Base-by-base conservation (phyloP, 768 basidiomycete species). In the Lentinula raphanica region DNA sequence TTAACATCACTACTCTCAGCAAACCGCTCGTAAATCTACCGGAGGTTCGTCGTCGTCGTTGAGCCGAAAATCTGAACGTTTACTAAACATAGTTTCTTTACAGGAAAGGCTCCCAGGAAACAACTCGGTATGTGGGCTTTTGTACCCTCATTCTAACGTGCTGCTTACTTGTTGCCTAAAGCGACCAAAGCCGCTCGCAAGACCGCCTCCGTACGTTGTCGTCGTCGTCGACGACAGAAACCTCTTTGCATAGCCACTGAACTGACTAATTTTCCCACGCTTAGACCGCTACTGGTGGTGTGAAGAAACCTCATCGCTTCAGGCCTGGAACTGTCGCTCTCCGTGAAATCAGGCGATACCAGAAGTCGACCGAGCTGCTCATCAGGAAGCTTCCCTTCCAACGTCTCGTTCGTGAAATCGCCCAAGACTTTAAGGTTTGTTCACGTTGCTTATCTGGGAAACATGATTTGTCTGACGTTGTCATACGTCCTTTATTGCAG, bases 371-470 rank as follows among this genome's bases (percentile, higher is more conserved):
- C 63, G 96, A 98, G 83, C 88, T 99, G 65, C 86, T 98, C 68
- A 98, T 98, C 83, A 85, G 96, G 79, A 98, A 98, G 87, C 91
- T 98, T 62, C 96, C 96, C 65, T 98, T 98, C 94, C 95, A 98
- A 79, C 85, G 95, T 67, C 86, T 98, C 67, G 95, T 98, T 63
- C 92, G 92, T 81, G 89, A 94, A 77, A 94, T 94, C 65, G 92
- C 92, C n/a, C 92, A 94, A 75, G 92, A 92, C 74, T 94, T 95
- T 84, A 95, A 95, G 87, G 90, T 87, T 48, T 48, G 46, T 48
- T 48, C 7, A 25, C 27, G 21, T 28, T 28, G 6, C 1, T 46
- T 5, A 11, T 48, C 1, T 28, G 0, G 28, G n/a, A n/a, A n/a
- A n/a, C 29, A 23, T 56, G 11, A 11, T 27, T 35, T 28, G 35